Conservation (phyloP, 495 filamentous ascomycete genomes). For the Halenospora varia region DNA sequence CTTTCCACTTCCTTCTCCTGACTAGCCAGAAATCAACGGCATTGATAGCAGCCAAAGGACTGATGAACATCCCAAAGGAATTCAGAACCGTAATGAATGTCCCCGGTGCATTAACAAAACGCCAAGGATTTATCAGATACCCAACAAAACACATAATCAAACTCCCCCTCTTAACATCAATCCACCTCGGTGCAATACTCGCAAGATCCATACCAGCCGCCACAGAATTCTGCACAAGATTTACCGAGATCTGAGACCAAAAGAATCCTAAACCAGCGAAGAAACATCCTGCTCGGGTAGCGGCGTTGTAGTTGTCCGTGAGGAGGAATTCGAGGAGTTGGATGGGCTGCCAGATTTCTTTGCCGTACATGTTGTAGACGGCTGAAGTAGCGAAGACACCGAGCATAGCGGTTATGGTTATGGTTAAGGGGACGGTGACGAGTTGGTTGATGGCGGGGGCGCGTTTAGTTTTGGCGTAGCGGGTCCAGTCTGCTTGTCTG, state of each 20-base stretch:
- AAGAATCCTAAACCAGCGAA: slow-evolving; percentile 29
- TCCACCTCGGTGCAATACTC: slow-evolving; percentile 38
- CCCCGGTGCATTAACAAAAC: slow-evolving; percentile 40
- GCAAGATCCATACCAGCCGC: slow-evolving; percentile 40
- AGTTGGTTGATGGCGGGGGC: background rate
- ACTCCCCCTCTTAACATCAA: slow-evolving; percentile 41
- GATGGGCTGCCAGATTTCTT: background rate
- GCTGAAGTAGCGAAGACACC: background rate
- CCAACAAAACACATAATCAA: slow-evolving; percentile 36
- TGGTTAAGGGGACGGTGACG: background rate
- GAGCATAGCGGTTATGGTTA: background rate
- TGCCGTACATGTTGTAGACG: background rate
- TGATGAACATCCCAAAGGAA: slow-evolving; percentile 36
- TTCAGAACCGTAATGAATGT: slow-evolving; percentile 34
- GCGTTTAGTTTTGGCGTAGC: background rate
- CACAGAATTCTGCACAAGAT: slow-evolving; percentile 31
- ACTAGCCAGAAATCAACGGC: slow-evolving; percentile 35
- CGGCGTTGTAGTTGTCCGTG: slow-evolving; percentile 12
- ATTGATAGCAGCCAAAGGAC: slow-evolving; percentile 32
- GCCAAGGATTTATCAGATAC: slow-evolving; percentile 44
- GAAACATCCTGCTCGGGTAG: slow-evolving; percentile 24
- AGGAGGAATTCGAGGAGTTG: background rate
- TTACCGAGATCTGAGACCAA: slow-evolving; percentile 26
- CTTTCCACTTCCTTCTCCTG: slow-evolving; percentile 61
- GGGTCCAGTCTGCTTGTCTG: no score